Conservation (phyloP, 805 yeast species). For the Pichia thaimueangensis region DNA sequence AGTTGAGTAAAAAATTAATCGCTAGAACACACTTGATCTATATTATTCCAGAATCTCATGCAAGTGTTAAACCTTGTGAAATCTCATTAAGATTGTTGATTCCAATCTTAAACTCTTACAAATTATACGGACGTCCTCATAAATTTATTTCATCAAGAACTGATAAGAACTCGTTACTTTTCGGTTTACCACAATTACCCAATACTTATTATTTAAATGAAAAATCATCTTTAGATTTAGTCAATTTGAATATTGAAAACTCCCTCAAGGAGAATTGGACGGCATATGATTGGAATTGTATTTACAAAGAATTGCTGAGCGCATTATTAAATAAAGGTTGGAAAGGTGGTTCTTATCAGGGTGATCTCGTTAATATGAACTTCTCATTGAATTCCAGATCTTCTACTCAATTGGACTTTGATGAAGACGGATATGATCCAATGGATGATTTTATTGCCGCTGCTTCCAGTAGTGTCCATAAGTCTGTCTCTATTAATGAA, state of each 20-base stretch:
- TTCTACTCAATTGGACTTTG: slow-evolving; percentile 15
- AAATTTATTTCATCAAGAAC: slow-evolving; percentile 53
- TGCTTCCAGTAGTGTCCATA: slow-evolving; percentile 3
- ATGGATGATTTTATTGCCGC: slow-evolving; percentile 26
- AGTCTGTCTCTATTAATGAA: slow-evolving; percentile 2
- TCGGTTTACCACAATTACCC: slow-evolving; percentile 72
- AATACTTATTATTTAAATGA: slow-evolving; percentile 49
- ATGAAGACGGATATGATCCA: slow-evolving; percentile 25
- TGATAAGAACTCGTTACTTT: slow-evolving; percentile 50
- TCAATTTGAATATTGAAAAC: slow-evolving; percentile 28
- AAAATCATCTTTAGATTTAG: slow-evolving; percentile 27
- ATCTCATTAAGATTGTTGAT: slow-evolving; percentile 65
- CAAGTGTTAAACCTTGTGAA: slow-evolving; percentile 65
- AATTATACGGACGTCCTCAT: slow-evolving; percentile 67
- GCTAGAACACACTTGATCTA: slow-evolving; percentile 26
- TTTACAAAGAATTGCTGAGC: slow-evolving; percentile 32
- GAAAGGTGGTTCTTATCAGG: slow-evolving; percentile 31
- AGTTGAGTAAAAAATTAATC: slow-evolving; percentile 20
- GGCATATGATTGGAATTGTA: slow-evolving; percentile 30
- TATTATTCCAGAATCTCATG: slow-evolving; percentile 61
- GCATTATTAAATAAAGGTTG: slow-evolving; percentile 31
- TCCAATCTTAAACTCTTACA: slow-evolving; percentile 65
- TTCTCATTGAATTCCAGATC: slow-evolving; percentile 24
- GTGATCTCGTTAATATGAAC: slow-evolving; percentile 28
- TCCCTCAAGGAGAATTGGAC: slow-evolving; percentile 30